Evolutionary conservation across 306 rosid genomes (phyloP).

Genomic region (Cyamopsis tetragonoloba): DNA sequence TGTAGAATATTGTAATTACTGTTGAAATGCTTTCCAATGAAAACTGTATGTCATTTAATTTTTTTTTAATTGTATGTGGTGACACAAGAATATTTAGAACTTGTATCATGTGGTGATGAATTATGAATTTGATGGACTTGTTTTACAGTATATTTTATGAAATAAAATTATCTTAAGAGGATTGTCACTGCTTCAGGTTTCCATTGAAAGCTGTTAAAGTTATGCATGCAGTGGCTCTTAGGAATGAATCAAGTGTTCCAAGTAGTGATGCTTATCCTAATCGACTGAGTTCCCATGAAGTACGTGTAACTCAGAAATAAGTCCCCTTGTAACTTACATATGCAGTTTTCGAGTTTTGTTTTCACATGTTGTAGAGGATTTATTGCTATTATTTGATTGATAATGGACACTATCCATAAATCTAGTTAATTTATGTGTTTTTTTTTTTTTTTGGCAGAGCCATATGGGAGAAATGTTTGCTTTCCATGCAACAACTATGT

Average conservation of each 20-base stretch:
- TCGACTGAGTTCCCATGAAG: conserved; percentile 44
- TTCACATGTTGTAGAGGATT: neutral
- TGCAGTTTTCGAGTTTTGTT: conserved; percentile 9
- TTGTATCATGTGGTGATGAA: neutral
- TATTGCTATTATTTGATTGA: conserved; percentile 5
- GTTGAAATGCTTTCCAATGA: conserved; percentile 8
- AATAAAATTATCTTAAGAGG: conserved; percentile 14
- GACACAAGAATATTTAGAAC: neutral
- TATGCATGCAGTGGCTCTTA: conserved; percentile 85
- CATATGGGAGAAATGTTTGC: conserved; percentile 93
- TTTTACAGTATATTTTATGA: conserved; percentile 3
- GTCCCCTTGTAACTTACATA: neutral
- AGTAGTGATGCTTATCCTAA: conserved; percentile 43
- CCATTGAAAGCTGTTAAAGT: conserved; percentile 95
- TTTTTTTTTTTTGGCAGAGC: conserved; percentile 53
- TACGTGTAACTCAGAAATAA: conserved; percentile 25
- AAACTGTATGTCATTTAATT: neutral
- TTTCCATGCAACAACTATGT: conserved; percentile 85
- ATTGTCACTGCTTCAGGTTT: conserved; percentile 51
- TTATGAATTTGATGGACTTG: neutral
- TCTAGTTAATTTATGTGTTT: conserved; percentile 17
- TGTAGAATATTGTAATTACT: neutral
- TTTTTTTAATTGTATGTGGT: neutral
- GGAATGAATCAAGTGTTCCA: conserved; percentile 67
- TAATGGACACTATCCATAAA: neutral